Conservation (phyloP, 176 grass and related monocot species). For the Elaeis guineensis region DNA sequence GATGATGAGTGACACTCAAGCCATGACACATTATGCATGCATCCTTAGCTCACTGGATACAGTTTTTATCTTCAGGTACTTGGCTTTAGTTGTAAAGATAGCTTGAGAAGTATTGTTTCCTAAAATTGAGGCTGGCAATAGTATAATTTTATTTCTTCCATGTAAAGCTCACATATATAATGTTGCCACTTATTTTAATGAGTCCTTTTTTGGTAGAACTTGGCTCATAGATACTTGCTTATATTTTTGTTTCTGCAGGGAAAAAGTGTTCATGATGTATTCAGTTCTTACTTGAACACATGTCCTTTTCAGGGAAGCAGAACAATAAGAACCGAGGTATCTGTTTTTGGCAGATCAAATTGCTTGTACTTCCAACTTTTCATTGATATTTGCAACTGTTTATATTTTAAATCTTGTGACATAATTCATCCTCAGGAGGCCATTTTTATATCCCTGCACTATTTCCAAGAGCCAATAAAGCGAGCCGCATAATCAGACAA, state of each 20-base stretch:
- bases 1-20: no score
- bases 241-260: constrained; percentile 37
- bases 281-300: constrained; percentile 78
- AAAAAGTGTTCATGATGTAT: constrained; percentile 55
- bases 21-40: no score
- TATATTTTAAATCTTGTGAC: constrained; percentile 15
- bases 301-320: constrained; percentile 94
- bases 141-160: no score
- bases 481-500: constrained; percentile 15
- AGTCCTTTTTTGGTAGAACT: no score
- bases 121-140: no score
- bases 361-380: constrained; percentile 8
- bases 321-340: constrained; percentile 99
- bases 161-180: no score
- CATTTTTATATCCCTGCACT: constrained; percentile 81
- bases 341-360: background rate
- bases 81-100: no score
- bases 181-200: no score
- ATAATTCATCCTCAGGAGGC: constrained; percentile 50
- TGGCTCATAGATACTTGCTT: background rate
- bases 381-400: constrained; percentile 1
- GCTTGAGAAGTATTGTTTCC: no score
- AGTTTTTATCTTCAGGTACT: no score
- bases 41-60: no score
- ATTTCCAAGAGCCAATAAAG: constrained; percentile 71